phyloP scores from a whole-genome alignment of 2,329 filamentous ascomycete species.

The Colletotrichum echinochloae region DNA sequence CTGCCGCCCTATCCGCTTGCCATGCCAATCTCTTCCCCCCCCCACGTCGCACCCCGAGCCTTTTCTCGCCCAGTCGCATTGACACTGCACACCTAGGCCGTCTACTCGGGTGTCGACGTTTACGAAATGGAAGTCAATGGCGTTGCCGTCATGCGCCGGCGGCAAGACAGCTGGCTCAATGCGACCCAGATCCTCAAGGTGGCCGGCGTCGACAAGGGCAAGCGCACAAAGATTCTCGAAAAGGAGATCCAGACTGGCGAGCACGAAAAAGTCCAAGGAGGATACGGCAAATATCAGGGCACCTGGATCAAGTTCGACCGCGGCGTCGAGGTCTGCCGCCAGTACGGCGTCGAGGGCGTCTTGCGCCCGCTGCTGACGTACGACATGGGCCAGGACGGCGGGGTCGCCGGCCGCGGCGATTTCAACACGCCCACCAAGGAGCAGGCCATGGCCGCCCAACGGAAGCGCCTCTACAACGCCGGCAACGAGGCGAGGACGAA shows the following conservation, averaged over 20 bases:
- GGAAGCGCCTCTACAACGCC: constrained; percentile 91
- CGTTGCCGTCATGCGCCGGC: constrained; percentile 94
- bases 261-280: constrained; percentile 98
- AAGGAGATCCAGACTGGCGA: constrained; percentile 97
- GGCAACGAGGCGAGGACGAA: constrained; percentile 76
- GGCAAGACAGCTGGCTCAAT: constrained; percentile 96
- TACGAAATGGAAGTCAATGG: constrained; percentile 99
- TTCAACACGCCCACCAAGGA: constrained; percentile 98
- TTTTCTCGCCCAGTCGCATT: constrained; percentile 1
- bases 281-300: constrained; percentile 98
- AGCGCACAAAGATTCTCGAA: constrained; percentile 96
- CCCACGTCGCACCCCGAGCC: too few relatives aligned
- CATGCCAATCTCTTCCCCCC: neutral
- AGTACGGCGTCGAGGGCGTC: constrained; percentile 81
- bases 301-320: constrained; percentile 98
- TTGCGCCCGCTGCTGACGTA: constrained; percentile 81
- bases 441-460: constrained; percentile 95
- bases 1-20: neutral
- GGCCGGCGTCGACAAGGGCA: constrained; percentile 96
- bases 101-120: constrained; percentile 95
- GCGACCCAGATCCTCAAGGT: constrained; percentile 99
- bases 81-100: constrained; percentile 64
- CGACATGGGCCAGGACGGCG: constrained; percentile 82
- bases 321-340: constrained; percentile 89
- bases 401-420: constrained; percentile 76